A percentile compares a stretch with the other conserved stretches of the same genome.
Evolutionary conservation across 2,329 filamentous ascomycete genomes (phyloP).

Genomic region (Dothistroma septosporum): DNA sequence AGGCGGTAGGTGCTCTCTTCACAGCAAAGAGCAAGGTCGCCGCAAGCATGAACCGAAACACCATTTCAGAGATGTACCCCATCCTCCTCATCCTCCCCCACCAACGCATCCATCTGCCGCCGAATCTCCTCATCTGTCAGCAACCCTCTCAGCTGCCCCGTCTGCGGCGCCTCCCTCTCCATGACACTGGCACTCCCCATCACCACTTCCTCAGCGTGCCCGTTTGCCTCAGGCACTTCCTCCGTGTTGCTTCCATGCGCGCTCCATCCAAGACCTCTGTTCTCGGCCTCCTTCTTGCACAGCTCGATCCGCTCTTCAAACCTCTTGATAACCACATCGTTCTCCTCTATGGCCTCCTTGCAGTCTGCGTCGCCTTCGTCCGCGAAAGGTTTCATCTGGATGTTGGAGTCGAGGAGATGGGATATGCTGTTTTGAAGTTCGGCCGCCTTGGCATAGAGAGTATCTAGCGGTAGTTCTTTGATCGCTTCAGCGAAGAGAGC

Average conservation of each 20-base stretch:
- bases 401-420: conserved; percentile 70
- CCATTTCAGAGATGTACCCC: conserved; percentile 58
- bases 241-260: conserved; percentile 27
- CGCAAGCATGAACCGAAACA: too few relatives aligned
- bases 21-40: neutral
- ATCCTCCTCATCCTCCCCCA: conserved; percentile 47
- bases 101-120: conserved; percentile 52
- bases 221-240: conserved; percentile 18
- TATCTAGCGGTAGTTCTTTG: conserved; percentile 60
- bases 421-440: conserved; percentile 71
- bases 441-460: conserved; percentile 68
- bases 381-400: conserved; percentile 66
- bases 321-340: conserved; percentile 62
- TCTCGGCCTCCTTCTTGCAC: conserved; percentile 61
- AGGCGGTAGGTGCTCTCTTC: too few relatives aligned
- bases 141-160: conserved; percentile 40
- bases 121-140: conserved; percentile 59
- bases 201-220: conserved; percentile 15
- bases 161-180: conserved; percentile 8
- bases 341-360: conserved; percentile 69
- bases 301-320: conserved; percentile 64
- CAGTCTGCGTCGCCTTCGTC: conserved; percentile 63
- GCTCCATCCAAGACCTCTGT: conserved; percentile 55
- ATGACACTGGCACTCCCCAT: conserved; percentile 22
- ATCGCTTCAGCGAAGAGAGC: conserved; percentile 52